Conservation (phyloP, 2,329 filamentous ascomycete genomes). For the Colletotrichum destructivum region DNA sequence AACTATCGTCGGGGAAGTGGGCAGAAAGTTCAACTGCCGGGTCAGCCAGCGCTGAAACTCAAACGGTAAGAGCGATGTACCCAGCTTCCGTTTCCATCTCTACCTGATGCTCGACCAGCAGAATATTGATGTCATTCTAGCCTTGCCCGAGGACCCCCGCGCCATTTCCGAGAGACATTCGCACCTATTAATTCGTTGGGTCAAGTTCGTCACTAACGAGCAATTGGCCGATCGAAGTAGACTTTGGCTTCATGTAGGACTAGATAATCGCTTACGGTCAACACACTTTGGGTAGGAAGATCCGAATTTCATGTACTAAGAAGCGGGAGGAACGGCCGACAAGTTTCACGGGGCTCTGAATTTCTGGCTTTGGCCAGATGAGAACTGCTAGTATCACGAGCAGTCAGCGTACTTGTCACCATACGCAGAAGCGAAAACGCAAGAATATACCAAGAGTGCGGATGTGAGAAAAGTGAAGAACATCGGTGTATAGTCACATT, state of each 20-base stretch:
- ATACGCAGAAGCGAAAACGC: too few relatives aligned
- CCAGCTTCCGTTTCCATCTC: conserved; percentile 42
- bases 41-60: conserved; percentile 30
- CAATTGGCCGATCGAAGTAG: conserved; percentile 38
- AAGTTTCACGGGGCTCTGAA: conserved; percentile 39
- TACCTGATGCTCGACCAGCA: conserved; percentile 46
- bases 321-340: conserved; percentile 37
- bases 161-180: conserved; percentile 11
- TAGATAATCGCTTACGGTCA: conserved; percentile 36
- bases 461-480: too few relatives aligned
- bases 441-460: too few relatives aligned
- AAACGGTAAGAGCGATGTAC: conserved; percentile 14
- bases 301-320: conserved; percentile 39
- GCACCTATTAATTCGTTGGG: conserved; percentile 26
- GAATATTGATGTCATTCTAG: conserved; percentile 45
- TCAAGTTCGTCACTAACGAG: conserved; percentile 42
- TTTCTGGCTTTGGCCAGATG: conserved; percentile 39
- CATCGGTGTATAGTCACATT: too few relatives aligned
- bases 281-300: conserved; percentile 40
- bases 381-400: conserved; percentile 9
- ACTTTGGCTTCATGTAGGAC: conserved; percentile 41
- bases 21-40: conserved; percentile 32
- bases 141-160: conserved; percentile 43
- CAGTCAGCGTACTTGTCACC: too few relatives aligned
- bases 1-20: conserved; percentile 39